These are phyloP conservation scores for Bidens hawaiensis DNA, from an alignment of 140 eudicot genomes.

Conservation along the genomic window DNA sequence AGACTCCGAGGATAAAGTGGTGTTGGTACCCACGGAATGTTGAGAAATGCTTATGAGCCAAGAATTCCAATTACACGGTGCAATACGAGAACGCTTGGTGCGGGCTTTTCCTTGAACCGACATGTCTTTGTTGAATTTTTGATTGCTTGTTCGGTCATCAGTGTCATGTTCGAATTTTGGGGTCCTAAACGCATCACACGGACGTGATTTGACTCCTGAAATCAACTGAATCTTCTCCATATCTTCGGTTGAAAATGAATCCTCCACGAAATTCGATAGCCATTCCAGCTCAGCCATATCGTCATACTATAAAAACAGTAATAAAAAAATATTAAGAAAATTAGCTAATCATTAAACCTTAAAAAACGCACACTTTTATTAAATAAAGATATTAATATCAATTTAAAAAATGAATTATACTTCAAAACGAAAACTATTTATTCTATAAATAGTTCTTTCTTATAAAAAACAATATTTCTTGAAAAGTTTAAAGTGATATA, in stretches of 20 bases:
- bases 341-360: not conserved
- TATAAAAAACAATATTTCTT: no score
- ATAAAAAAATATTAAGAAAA: not conserved
- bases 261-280: conserved; percentile 91
- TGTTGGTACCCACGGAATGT: not conserved
- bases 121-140: conserved; percentile 40
- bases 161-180: conserved; percentile 30
- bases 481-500: no score
- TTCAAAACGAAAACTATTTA: no score
- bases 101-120: conserved; percentile 92
- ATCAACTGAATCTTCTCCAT: conserved; percentile 61
- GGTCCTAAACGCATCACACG: conserved; percentile 25
- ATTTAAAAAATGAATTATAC: no score
- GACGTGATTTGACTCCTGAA: conserved; percentile 51
- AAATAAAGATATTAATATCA: no score
- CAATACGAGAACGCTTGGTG: conserved; percentile 82
- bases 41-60: conserved; percentile 49
- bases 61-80: conserved; percentile 74
- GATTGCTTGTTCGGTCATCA: conserved; percentile 8
- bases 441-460: no score
- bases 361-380: no score
- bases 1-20: conserved; percentile 42
- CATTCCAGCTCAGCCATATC: conserved; percentile 94
- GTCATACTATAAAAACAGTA: conserved; percentile 50
- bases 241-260: conserved; percentile 82